Percentiles rank a stretch among this genome's conserved stretches.
These are phyloP conservation scores for Lanmaoa rubissima DNA, from an alignment of 768 basidiomycete genomes.

Conservation along the genomic window DNA sequence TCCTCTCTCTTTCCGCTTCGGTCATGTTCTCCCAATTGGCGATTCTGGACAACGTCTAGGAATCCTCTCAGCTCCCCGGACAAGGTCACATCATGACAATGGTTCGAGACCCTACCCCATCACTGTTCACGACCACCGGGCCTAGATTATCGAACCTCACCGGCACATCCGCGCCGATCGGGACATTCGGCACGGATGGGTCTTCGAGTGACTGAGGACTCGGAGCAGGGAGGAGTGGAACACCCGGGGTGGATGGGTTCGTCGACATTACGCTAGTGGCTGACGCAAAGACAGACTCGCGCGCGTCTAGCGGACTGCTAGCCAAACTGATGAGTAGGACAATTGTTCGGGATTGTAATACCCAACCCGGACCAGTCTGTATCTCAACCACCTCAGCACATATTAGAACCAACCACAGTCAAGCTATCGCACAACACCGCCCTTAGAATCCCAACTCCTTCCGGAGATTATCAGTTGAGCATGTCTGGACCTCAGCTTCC, in stretches of 20 bases:
- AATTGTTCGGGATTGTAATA: not conserved
- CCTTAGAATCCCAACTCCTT: not conserved
- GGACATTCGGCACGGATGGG: slow-evolving; percentile 7
- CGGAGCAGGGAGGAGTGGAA: slow-evolving; percentile 11
- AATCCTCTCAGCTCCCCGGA: not conserved
- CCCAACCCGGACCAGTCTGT: slow-evolving; percentile 2
- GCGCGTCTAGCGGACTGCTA: not conserved
- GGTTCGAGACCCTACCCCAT: slow-evolving; percentile 47
- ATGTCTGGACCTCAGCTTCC: slow-evolving; percentile 11
- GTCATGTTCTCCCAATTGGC: slow-evolving; percentile 63
- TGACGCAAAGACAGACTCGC: no score
- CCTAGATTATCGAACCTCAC: slow-evolving; percentile 59
- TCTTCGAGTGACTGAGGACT: slow-evolving; percentile 8
- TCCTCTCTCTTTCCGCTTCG: slow-evolving; percentile 53
- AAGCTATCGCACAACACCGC: not conserved
- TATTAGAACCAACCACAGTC: slow-evolving; percentile 10
- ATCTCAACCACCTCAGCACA: slow-evolving; percentile 14
- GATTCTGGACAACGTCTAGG: slow-evolving; percentile 62
- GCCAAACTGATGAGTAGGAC: not conserved
- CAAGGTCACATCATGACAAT: not conserved
- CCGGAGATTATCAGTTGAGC: not conserved
- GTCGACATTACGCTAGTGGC: slow-evolving; percentile 6
- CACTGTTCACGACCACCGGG: slow-evolving; percentile 65
- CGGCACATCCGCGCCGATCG: slow-evolving; percentile 22
- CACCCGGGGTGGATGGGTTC: not conserved